Evolutionary conservation across 2,329 filamentous ascomycete genomes (phyloP).

Genomic region (Fusarium protoensiforme): DNA sequence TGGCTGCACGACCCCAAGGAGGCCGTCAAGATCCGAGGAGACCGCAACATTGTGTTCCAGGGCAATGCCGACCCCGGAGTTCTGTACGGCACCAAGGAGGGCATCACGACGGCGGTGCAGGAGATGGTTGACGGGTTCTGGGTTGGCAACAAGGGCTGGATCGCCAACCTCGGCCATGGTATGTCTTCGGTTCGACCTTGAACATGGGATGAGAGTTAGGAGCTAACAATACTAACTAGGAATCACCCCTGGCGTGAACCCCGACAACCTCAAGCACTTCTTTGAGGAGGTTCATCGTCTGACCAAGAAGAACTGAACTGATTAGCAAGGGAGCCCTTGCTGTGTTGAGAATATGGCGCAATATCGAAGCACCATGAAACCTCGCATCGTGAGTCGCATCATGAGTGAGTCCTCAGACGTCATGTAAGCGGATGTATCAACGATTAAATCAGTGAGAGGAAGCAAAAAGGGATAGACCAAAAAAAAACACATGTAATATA

Average conservation of each 20-base stretch:
- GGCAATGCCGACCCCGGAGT: slow-evolving; percentile 96
- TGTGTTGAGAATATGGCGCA: neutral
- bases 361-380: slow-evolving; percentile 3
- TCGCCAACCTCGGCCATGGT: slow-evolving; percentile 96
- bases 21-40: slow-evolving; percentile 81
- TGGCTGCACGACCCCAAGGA: slow-evolving; percentile 93
- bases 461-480: slow-evolving; percentile 15
- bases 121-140: slow-evolving; percentile 90
- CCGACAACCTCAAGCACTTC: slow-evolving; percentile 92
- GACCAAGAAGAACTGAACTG: slow-evolving; percentile 59
- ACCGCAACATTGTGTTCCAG: slow-evolving; percentile 82
- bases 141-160: slow-evolving; percentile 88
- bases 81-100: slow-evolving; percentile 83
- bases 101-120: slow-evolving; percentile 85
- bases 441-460: slow-evolving; percentile 2
- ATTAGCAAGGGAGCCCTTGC: neutral
- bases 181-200: slow-evolving; percentile 47
- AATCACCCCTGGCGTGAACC: slow-evolving; percentile 94
- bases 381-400: neutral
- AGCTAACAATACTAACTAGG: slow-evolving; percentile 64
- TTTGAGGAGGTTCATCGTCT: slow-evolving; percentile 89
- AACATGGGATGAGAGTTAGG: neutral
- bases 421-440: slow-evolving; percentile 6
- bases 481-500: slow-evolving; percentile 34
- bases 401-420: neutral